A percentile compares a stretch with the other conserved stretches of the same genome.
These are phyloP conservation scores for Aspergillus wentii DNA, from an alignment of 495 filamentous ascomycete genomes.

Conservation along the genomic window DNA sequence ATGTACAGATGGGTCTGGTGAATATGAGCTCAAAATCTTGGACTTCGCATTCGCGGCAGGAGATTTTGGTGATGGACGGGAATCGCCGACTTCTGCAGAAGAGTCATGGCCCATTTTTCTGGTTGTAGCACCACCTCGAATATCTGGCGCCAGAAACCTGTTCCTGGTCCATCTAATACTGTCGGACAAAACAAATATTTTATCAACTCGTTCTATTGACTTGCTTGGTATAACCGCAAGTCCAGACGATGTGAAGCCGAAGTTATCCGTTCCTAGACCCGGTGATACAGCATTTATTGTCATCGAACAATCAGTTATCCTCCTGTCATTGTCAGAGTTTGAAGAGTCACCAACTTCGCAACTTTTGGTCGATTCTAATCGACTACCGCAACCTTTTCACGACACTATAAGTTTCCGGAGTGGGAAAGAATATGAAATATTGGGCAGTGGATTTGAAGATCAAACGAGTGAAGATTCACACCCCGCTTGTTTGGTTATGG, in stretches of 20 bases:
- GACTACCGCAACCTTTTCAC: constrained; percentile 60
- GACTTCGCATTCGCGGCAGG: constrained; percentile 29
- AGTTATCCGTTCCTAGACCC: constrained; percentile 71
- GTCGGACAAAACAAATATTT: constrained; percentile 18
- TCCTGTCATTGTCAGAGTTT: constrained; percentile 61
- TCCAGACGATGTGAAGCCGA: constrained; percentile 49
- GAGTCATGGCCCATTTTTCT: constrained; percentile 29
- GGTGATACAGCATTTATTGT: constrained; percentile 77
- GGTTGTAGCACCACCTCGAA: constrained; percentile 20
- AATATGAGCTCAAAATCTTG: constrained; percentile 27
- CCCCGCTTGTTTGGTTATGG: constrained; percentile 65
- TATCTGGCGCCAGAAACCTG: constrained; percentile 14
- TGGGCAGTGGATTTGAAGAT: constrained; percentile 42
- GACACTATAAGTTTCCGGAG: constrained; percentile 79
- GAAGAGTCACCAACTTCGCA: constrained; percentile 66
- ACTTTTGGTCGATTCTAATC: constrained; percentile 57
- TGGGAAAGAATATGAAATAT: constrained; percentile 46
- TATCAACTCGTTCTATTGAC: constrained; percentile 26
- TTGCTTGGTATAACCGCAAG: constrained; percentile 15
- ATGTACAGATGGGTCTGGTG: constrained; percentile 20
- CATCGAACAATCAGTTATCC: constrained; percentile 67
- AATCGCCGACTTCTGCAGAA: constrained; percentile 10
- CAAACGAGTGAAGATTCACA: constrained; percentile 33
- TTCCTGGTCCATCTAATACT: constrained; percentile 26
- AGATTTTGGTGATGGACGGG: constrained; percentile 12